Base-by-base conservation (phyloP, 306 rosid species). In the Trifolium fragiferum region DNA sequence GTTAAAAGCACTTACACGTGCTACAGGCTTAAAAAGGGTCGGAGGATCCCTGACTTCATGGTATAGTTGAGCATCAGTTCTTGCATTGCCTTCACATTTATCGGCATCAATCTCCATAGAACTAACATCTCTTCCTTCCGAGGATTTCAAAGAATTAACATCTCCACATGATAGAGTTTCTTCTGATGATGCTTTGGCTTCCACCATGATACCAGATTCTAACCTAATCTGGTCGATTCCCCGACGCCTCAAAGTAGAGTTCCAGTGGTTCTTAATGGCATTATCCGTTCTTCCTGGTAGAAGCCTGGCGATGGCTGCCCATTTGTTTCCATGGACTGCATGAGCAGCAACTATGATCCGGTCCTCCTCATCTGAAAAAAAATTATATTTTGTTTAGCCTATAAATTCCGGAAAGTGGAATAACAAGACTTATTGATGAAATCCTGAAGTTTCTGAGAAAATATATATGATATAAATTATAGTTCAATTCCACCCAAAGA, bases 181-280 rank as follows among this genome's bases (percentile, higher is more conserved):
- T 87, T 92, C 97, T 2, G 96, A 92, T 44, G 96, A 94, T 73
- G 88, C 93, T 84, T 86, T 91, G 71, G 93, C 87, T 85, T 81
- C 97, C 58, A 68, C 63, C 0, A 66, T 40, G 64, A 76, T 82
- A 35, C 89, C 82, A 57, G 90, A 66, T 86, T 88, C 95, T 60
- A 85, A 66, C 84, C 84, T 89, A 10, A 78, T 66, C 81, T 55
- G 72, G 41, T 85, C 92, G 53, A 77, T 68, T 64, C 91, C 82
- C 18, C 87, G 86, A 19, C 95, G 98, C 88, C 90, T 86, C 78
- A 93, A 77, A 43, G 95, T 93, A 64, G 98, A 90, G 81, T 93
- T 93, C 98, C 98, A 93, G 64, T 93, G 98, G 68, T 93, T 93
- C 82, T 93, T 93, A 60, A 93, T 93, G 66, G 98, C 91, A 74